Conservation (phyloP, 768 basidiomycete genomes). For the Suillus decipiens region DNA sequence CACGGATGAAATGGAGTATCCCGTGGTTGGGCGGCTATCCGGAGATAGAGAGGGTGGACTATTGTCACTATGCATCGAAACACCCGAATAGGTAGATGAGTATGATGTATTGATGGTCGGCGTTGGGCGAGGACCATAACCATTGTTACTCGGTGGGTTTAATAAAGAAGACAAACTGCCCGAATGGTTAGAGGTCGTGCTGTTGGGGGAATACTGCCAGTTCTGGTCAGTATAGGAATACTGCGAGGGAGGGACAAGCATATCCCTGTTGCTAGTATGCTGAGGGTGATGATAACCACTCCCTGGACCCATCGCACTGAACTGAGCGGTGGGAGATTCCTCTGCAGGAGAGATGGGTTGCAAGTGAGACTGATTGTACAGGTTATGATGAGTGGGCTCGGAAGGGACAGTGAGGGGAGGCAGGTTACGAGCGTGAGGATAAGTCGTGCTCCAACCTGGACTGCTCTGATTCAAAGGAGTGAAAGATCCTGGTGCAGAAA, state of each 20-base stretch:
- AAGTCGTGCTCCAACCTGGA: slow-evolving; percentile 60
- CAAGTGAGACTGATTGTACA: slow-evolving; percentile 61
- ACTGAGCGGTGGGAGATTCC: slow-evolving; percentile 58
- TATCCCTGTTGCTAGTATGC: slow-evolving; percentile 34
- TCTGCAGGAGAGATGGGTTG: slow-evolving; percentile 73
- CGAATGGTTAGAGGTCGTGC: slow-evolving; percentile 62
- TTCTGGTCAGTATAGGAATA: slow-evolving; percentile 68
- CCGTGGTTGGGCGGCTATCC: slow-evolving; percentile 83
- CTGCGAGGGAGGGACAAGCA: slow-evolving; percentile 50
- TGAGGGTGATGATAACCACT: slow-evolving; percentile 29
- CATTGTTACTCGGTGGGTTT: slow-evolving; percentile 58
- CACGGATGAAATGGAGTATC: slow-evolving; percentile 84
- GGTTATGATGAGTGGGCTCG: slow-evolving; percentile 57
- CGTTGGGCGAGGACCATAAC: slow-evolving; percentile 52
- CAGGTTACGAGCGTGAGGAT: slow-evolving; percentile 58
- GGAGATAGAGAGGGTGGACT: slow-evolving; percentile 75
- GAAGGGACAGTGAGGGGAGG: slow-evolving; percentile 85
- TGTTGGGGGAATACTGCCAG: slow-evolving; percentile 51
- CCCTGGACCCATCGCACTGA: slow-evolving; percentile 40
- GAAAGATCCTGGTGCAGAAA: slow-evolving; percentile 82
- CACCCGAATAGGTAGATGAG: slow-evolving; percentile 61
- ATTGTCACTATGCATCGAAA: slow-evolving; percentile 68
- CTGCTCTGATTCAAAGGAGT: slow-evolving; percentile 65
- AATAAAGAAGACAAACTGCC: slow-evolving; percentile 77
- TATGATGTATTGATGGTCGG: slow-evolving; percentile 77